A percentile compares a stretch with the other conserved stretches of the same genome.
phyloP scores from a whole-genome alignment of 805 yeast species.

The Kodamaea fukazawae region DNA sequence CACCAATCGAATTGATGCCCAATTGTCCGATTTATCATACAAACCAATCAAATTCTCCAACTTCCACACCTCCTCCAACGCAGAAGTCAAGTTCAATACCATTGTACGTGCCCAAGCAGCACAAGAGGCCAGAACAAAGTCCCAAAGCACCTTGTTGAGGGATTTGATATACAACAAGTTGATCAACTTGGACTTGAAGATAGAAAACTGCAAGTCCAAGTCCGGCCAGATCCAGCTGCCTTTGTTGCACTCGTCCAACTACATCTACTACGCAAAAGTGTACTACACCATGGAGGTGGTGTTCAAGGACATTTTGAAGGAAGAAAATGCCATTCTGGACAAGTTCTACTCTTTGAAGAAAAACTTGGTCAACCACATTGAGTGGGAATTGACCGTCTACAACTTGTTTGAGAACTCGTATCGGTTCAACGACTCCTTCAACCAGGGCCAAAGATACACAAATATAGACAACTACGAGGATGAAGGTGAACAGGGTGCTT shows the following conservation, averaged over 20 bases:
- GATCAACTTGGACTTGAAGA: conserved; percentile 28
- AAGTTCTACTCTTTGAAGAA: conserved; percentile 14
- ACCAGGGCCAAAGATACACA: conserved; percentile 13
- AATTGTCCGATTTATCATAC: conserved; percentile 33
- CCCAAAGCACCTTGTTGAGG: conserved; percentile 26
- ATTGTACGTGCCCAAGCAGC: conserved; percentile 16
- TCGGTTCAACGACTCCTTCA: conserved; percentile 18
- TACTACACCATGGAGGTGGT: conserved; percentile 28
- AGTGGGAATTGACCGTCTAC: conserved; percentile 23
- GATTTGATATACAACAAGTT: conserved; percentile 29
- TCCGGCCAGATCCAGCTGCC: conserved; percentile 10
- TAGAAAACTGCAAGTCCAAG: conserved; percentile 11
- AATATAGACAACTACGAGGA: conserved; percentile 7
- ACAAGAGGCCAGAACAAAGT: conserved; percentile 16
- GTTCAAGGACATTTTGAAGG: conserved; percentile 19
- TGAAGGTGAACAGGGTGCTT: conserved; percentile 6
- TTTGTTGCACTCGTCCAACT: conserved; percentile 23
- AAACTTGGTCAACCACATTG: conserved; percentile 16
- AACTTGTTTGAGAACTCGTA: conserved; percentile 16
- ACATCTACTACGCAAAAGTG: conserved; percentile 33
- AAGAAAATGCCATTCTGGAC: conserved; percentile 12
- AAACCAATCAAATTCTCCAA: conserved; percentile 24
- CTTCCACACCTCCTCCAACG: conserved; percentile 19
- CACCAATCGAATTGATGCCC: conserved; percentile 22
- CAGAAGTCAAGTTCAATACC: conserved; percentile 21